Evolutionary conservation across 2,329 filamentous ascomycete genomes (phyloP), one percentile per base, ranked within the genome.

Genomic region (Neophaeococcomyces mojaviensis): DNA sequence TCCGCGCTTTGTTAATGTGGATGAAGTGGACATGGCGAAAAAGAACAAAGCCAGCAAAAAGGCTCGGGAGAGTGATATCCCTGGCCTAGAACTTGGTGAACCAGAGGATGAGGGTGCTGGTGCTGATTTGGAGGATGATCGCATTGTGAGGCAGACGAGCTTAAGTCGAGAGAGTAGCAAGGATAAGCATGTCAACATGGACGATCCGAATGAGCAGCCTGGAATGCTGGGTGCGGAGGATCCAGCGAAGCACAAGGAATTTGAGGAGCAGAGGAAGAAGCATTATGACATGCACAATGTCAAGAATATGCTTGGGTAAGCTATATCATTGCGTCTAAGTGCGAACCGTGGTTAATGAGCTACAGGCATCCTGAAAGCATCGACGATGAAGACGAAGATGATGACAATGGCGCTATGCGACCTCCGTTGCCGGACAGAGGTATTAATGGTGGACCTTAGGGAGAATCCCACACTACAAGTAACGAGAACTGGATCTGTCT

Each of bases 261-360:
- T 98, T 64, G 89, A 96, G 70, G 76, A 86, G 69, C 76, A 88
- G 72, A 79, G 92, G 61, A 96, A 92, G 81, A 90, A 82, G 72
- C 92, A 98, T 68, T 98, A 98, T 68, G 92, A 98, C 74, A 98
- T 98, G 92, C 88, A 80, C 69, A 85, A 92, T 61, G 88, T 96
- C 48, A 94, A 92, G 59, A 79, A 82, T 60, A 69, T 97, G 44
- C 77, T 98, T 54, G 89, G 88, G 81, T 83, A 65, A 55, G 73
- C 10, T 68, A 26, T 16, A 32, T 31, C 20, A 32, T 48, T 36
- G 20, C n/a, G 46, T 6, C 32, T 16, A 24, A 35, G 13, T 19
- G 19, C 16, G 18, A 46, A 28, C 12, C 35, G 32, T n/a, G 18
- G 30, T 31, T 15, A 26, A 16, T 41, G 19, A 37, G 39, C 34